Evolutionary conservation across 306 rosid species (phyloP).

Genomic region (Gynostemma pentaphyllum): DNA sequence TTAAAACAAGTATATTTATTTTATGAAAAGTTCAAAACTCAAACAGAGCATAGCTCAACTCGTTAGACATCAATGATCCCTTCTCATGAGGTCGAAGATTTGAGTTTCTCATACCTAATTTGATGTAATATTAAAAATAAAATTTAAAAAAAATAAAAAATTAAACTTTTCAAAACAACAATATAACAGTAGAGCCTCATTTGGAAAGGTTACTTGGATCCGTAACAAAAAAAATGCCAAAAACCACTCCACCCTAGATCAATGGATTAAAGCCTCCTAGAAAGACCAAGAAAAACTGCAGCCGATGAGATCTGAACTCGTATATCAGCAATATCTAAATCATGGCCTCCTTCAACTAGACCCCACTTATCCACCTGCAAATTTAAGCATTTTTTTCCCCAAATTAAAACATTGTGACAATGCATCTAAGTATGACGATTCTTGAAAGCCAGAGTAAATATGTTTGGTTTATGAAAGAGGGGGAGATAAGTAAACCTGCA

Average conservation of each 20-base stretch:
- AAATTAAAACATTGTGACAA: background rate
- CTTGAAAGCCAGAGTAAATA: background rate
- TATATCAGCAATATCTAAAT: constrained; percentile 82
- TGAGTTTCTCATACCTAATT: no score
- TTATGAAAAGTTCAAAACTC: background rate
- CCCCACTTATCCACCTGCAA: constrained; percentile 84
- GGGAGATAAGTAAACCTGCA: constrained; percentile 39
- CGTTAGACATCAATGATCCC: no score
- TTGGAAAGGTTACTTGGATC: constrained; percentile 16
- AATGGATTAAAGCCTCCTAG: constrained; percentile 32
- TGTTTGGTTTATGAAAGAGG: background rate
- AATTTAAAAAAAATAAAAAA: no score
- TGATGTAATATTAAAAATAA: no score
- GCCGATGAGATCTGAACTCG: constrained; percentile 74
- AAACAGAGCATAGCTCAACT: no score
- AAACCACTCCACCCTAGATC: constrained; percentile 5
- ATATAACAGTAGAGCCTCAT: background rate
- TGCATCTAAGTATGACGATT: background rate
- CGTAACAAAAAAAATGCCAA: constrained; percentile 7
- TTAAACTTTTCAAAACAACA: no score
- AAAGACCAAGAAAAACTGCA: constrained; percentile 64
- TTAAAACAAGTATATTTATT: background rate
- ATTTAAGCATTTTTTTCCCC: background rate
- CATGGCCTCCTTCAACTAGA: constrained; percentile 98
- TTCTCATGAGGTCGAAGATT: no score